A percentile compares a stretch with the other conserved stretches of the same genome.
Evolutionary conservation across 1,139 yeast genomes (phyloP).

Genomic region (Suhomyces wounanorum): DNA sequence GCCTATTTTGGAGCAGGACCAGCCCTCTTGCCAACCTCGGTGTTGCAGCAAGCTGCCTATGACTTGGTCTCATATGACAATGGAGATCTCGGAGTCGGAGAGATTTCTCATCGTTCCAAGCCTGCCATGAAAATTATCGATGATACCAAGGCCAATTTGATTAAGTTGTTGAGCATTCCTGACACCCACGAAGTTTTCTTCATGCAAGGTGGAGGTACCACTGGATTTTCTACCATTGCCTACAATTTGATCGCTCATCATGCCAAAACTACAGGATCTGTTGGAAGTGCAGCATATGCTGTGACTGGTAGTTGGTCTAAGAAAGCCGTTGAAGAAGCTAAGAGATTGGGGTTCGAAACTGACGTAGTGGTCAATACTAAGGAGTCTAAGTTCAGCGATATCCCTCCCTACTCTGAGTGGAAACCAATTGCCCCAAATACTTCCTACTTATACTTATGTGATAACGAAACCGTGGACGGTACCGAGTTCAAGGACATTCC

Average conservation of each 20-base stretch:
- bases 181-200: conserved; percentile 93
- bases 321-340: conserved; percentile 84
- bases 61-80: conserved; percentile 73
- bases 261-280: conserved; percentile 66
- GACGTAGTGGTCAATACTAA: conserved; percentile 71
- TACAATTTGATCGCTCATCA: conserved; percentile 78
- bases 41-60: conserved; percentile 81
- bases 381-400: conserved; percentile 60
- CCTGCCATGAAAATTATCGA: conserved; percentile 79
- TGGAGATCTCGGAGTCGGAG: conserved; percentile 86
- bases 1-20: conserved; percentile 98
- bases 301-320: conserved; percentile 94
- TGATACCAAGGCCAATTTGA: conserved; percentile 68
- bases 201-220: conserved; percentile 97
- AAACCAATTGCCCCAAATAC: conserved; percentile 51
- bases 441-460: conserved; percentile 88
- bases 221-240: conserved; percentile 87
- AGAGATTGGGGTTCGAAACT: conserved; percentile 75
- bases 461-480: conserved; percentile 95
- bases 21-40: conserved; percentile 82
- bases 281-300: conserved; percentile 83
- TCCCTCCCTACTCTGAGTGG: conserved; percentile 74
- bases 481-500: conserved; percentile 72
- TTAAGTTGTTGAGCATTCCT: conserved; percentile 68
- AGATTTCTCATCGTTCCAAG: conserved; percentile 89